phyloP scores from a whole-genome alignment of 2,329 filamentous ascomycete species.

The Ascochyta viciae-villosae region DNA sequence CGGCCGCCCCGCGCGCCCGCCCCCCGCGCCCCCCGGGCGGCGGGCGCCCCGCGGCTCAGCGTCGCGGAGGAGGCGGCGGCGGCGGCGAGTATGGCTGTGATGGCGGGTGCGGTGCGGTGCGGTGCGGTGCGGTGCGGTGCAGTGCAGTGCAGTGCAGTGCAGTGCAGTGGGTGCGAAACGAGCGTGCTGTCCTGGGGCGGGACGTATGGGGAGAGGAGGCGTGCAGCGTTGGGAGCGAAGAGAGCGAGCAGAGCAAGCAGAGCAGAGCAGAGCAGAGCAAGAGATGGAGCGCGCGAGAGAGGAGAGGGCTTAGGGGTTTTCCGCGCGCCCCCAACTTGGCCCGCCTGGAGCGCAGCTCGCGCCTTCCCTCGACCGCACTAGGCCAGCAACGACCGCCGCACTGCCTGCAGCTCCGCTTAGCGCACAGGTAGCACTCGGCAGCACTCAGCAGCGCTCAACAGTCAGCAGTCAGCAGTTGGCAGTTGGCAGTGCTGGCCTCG shows the following conservation, averaged over 20 bases:
- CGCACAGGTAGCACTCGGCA: background rate
- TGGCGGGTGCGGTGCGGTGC: too few species aligned
- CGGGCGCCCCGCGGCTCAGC: too few species aligned
- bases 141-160: too few species aligned
- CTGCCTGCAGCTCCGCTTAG: background rate
- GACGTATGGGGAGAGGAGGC: conserved; percentile 16
- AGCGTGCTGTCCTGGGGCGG: conserved; percentile 35
- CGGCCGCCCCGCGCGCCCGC: too few species aligned
- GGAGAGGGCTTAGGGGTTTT: conserved; percentile 14
- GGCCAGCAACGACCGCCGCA: background rate
- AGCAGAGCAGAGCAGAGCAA: background rate
- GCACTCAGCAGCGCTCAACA: too few species aligned
- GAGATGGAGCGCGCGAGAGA: background rate
- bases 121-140: too few species aligned
- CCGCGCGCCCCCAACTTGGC: conserved; percentile 11
- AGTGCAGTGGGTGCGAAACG: conserved; percentile 31
- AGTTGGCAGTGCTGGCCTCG: too few species aligned
- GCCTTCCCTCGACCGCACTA: conserved; percentile 5
- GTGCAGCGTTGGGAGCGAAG: conserved; percentile 12
- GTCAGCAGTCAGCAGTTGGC: too few species aligned
- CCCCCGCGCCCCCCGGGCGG: too few species aligned
- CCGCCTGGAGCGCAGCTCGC: conserved; percentile 2
- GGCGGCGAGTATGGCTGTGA: background rate
- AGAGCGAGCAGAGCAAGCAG: background rate
- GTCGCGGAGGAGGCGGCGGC: too few species aligned